These are phyloP conservation scores for Halteria grandinella DNA, from an alignment of 73 alveolate species.

Conservation along the genomic window DNA sequence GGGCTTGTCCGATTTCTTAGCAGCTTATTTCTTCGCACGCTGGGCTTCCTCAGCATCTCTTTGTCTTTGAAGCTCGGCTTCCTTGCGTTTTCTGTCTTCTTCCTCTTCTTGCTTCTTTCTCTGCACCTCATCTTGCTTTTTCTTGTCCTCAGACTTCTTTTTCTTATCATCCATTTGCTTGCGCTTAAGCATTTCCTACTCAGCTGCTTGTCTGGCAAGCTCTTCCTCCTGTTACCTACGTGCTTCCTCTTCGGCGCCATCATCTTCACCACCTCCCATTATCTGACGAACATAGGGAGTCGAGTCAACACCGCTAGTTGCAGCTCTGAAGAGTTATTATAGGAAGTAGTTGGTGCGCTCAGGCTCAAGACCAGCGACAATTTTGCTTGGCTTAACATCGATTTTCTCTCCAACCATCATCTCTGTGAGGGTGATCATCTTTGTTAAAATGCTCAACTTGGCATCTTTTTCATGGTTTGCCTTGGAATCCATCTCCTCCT, in stretches of 20 bases:
- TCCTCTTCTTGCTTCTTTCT: conserved; percentile 46
- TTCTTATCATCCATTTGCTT: conserved; percentile 47
- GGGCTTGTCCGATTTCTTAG: conserved; percentile 28
- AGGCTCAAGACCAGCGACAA: conserved; percentile 96
- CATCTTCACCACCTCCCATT: conserved; percentile 64
- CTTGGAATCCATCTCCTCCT: conserved; percentile 84
- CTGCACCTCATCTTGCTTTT: conserved; percentile 34
- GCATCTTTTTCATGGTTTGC: conserved; percentile 77
- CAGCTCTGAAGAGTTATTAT: conserved; percentile 70
- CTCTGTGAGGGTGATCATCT: conserved; percentile 72
- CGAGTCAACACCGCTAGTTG: conserved; percentile 73
- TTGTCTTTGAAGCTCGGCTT: conserved; percentile 31
- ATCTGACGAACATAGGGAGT: conserved; percentile 39
- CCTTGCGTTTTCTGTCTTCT: conserved; percentile 30
- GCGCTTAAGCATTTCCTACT: conserved; percentile 32
- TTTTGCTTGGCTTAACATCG: conserved; percentile 86
- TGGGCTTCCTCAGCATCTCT: conserved; percentile 16
- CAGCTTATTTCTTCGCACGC: conserved; percentile 32
- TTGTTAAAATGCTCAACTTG: conserved; percentile 68
- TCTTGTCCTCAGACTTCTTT: conserved; percentile 39
- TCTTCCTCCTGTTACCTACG: conserved; percentile 4
- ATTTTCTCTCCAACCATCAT: conserved; percentile 73
- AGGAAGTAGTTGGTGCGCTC: conserved; percentile 89
- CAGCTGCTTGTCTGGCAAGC: conserved; percentile 51
- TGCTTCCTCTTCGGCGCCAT: conserved; percentile 41